Conservation (phyloP, 441 rosid species). For the Populus trichocarpa region DNA sequence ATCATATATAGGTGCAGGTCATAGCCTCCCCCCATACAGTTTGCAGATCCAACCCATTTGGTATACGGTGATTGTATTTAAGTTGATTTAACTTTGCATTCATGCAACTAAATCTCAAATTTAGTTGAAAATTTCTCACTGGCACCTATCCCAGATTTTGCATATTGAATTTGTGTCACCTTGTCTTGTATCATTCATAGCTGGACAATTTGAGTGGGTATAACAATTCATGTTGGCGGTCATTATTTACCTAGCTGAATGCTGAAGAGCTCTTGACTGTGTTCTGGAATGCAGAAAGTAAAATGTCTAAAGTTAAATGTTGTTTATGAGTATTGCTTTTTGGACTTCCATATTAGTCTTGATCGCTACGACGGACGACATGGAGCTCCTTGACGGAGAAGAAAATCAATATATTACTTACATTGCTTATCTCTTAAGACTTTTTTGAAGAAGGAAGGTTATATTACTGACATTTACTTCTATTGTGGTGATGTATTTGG, state of each 20-base stretch:
- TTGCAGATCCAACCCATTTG: slow-evolving; percentile 15
- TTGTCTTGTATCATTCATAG: slow-evolving; percentile 3
- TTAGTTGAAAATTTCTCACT: slow-evolving; percentile 11
- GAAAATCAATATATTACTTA: too few species aligned
- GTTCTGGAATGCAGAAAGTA: too few species aligned
- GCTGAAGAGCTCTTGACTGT: slow-evolving; percentile 3
- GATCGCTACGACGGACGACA: neutral
- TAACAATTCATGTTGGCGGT: neutral
- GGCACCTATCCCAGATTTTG: neutral
- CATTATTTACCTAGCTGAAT: slow-evolving; percentile 15
- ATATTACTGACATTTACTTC: neutral
- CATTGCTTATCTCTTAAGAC: too few species aligned
- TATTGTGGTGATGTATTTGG: slow-evolving; percentile 2
- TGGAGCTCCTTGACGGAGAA: too few species aligned
- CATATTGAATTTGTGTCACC: neutral
- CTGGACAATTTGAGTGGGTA: slow-evolving; percentile 14
- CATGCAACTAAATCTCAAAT: slow-evolving; percentile 27
- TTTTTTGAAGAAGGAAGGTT: too few species aligned
- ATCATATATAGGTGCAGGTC: slow-evolving; percentile 16
- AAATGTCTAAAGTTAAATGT: too few species aligned
- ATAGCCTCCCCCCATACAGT: neutral
- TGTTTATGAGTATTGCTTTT: neutral
- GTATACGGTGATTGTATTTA: slow-evolving; percentile 21
- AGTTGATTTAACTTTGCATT: slow-evolving; percentile 22
- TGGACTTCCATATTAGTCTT: neutral